Conservation (phyloP, 2,329 filamentous ascomycete genomes). For the Paraconiothyrium brasiliense region DNA sequence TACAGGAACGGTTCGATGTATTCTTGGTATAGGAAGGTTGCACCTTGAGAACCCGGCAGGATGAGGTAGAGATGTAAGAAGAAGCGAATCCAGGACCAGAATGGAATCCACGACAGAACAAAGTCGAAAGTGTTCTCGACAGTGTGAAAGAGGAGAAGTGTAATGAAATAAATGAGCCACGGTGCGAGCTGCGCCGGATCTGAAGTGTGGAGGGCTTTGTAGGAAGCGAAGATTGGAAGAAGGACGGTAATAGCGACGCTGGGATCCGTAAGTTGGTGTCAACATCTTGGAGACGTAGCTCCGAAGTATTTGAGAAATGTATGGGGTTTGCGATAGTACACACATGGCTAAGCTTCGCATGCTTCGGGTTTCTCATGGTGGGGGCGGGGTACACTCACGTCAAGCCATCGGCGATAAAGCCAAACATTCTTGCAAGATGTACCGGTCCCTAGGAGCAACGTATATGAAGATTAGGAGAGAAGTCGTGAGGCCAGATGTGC, state of each 20-base stretch:
- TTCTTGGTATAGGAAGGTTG: constrained; percentile 82
- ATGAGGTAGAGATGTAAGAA: constrained; percentile 92
- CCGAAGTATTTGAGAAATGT: constrained; percentile 26
- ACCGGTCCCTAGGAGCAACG: neutral
- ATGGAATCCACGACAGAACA: constrained; percentile 89
- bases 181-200: constrained; percentile 89
- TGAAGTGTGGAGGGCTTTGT: constrained; percentile 94
- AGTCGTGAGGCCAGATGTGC: constrained; percentile 18
- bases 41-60: constrained; percentile 96
- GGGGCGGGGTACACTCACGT: constrained; percentile 47
- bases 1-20: constrained; percentile 88
- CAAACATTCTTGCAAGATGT: constrained; percentile 40
- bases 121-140: constrained; percentile 89
- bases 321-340: constrained; percentile 10
- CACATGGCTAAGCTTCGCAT: constrained; percentile 22
- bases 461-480: neutral
- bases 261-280: constrained; percentile 27
- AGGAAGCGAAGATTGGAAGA: constrained; percentile 95
- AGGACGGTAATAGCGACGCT: constrained; percentile 75
- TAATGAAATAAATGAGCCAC: constrained; percentile 99
- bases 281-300: neutral
- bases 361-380: constrained; percentile 26
- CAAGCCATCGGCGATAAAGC: constrained; percentile 50
- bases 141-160: constrained; percentile 81
- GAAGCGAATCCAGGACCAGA: constrained; percentile 91